Evolutionary conservation across 306 rosid species (phyloP), one percentile per base, ranked within the genome.

Genomic region (Notholithocarpus densiflorus): DNA sequence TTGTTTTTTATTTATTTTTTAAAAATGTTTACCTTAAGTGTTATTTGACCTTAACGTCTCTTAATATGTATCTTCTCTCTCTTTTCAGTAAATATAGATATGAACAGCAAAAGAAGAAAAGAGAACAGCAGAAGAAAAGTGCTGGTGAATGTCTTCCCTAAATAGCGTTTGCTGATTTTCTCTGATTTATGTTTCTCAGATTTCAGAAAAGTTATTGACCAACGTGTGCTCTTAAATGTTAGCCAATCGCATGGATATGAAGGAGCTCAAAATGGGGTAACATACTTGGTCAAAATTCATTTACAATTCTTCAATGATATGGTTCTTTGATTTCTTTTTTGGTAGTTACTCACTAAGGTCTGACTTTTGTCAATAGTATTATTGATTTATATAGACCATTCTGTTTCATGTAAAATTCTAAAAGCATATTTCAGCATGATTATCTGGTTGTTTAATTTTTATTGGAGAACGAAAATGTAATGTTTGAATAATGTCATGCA

Each of bases 251-350:
- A 90, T 93, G 99, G 98, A 90, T 87, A 82, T 93, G 93, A 96
- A 96, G 87, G 99, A 93, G 91, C 94, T 96, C 76, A 96, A 96
- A 86, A 96, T 96, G 99, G 99, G 99, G 97, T 96, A 90, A 83
- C 54, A 61, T 81, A 75, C 80, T 80, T 27, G 74, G 52, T 62
- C 48, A 37, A 4, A 18, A 82, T 69, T 51, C 21, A 27, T 76
- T 76, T 68, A 56, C 43, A 71, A 75, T 74, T 37, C 74, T 53
- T 29, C 64, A 23, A 53, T 83, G 71, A 43, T 72, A 18, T 52
- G 56, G 31, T 71, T 78, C 68, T 73, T 69, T 61, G 40, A 75
- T 61, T 70, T 77, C 72, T 73, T 15, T 48, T 64, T 73, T 74
- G 59, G 32, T 66, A 37, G 15, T 6, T 52, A 34, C 71, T 65